These are phyloP conservation scores for Ustilago xerochloae DNA, from an alignment of 1,284 basidiomycete species.

Conservation along the genomic window DNA sequence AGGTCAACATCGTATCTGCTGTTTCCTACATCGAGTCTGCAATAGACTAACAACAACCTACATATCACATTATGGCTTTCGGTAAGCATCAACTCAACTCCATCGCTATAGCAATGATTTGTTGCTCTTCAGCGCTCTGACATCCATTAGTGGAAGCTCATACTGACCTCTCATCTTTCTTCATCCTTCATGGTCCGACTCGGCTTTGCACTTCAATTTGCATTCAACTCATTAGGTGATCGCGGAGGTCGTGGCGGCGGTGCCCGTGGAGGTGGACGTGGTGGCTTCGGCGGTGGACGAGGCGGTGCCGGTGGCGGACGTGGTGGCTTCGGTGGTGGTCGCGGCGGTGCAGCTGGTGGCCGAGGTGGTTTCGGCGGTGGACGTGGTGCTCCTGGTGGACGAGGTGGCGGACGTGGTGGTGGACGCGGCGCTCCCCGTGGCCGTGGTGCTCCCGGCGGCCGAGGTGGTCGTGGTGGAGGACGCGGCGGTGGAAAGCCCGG, in stretches of 20 bases:
- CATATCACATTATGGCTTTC: constrained; percentile 43
- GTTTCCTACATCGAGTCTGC: constrained; percentile 13
- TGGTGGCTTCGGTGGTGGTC: constrained; percentile 19
- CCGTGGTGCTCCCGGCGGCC: constrained; percentile 62
- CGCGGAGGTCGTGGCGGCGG: constrained; percentile 62
- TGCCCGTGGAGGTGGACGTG: constrained; percentile 54
- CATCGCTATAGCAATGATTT: background rate
- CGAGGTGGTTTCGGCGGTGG: constrained; percentile 35
- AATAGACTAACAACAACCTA: constrained; percentile 20
- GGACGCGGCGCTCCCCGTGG: constrained; percentile 41
- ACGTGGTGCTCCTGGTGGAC: constrained; percentile 56
- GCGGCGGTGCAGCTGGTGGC: constrained; percentile 56
- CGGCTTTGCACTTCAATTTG: background rate
- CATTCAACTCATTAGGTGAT: constrained; percentile 39
- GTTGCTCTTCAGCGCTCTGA: background rate
- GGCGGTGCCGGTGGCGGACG: constrained; percentile 58
- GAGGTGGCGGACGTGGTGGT: constrained; percentile 49
- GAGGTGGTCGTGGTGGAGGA: constrained; percentile 56
- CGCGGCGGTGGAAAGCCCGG: constrained; percentile 62
- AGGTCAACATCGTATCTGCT: constrained; percentile 11
- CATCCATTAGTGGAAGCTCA: background rate
- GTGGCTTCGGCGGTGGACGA: constrained; percentile 38
- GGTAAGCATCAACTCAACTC: constrained; percentile 22
- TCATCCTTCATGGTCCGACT: background rate
- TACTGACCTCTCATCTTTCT: constrained; percentile 14